Percentiles rank a stretch among this genome's conserved stretches.
Evolutionary conservation across 129 eudicot genomes (phyloP).

Genomic region (Deinandra increscens): DNA sequence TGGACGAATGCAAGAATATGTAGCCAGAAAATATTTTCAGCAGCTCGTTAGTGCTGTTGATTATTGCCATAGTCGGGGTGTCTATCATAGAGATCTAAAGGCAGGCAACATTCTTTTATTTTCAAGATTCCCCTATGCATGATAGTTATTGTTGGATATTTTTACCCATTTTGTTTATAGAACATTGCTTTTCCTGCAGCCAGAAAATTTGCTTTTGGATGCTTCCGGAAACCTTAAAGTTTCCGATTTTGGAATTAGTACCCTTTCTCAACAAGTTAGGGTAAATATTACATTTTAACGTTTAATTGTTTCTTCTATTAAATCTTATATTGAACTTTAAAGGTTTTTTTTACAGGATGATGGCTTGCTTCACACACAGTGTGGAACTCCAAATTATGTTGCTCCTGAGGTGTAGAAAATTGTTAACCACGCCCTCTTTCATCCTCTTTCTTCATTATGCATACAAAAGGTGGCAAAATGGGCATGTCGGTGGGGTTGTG

Average conservation of each 20-base stretch:
- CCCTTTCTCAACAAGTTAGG: conserved; percentile 89
- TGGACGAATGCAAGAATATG: conserved; percentile 94
- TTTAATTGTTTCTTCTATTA: not conserved
- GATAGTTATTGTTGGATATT: not conserved
- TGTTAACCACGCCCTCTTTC: conserved; percentile 12
- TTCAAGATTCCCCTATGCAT: not conserved
- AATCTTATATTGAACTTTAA: not conserved
- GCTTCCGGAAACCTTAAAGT: conserved; percentile 88
- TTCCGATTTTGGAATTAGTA: conserved; percentile 95
- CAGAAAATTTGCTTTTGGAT: conserved; percentile 89
- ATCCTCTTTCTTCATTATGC: conserved; percentile 4
- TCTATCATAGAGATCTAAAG: conserved; percentile 92
- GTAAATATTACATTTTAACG: conserved; percentile 28
- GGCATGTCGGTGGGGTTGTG: not conserved
- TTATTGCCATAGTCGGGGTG: conserved; percentile 98
- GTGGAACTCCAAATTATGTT: conserved; percentile 85
- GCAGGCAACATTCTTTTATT: conserved; percentile 30
- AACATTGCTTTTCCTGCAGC: conserved; percentile 45
- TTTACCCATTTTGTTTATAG: not conserved
- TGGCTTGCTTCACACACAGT: conserved; percentile 81
- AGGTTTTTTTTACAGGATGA: conserved; percentile 50
- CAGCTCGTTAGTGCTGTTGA: conserved; percentile 94
- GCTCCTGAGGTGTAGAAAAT: conserved; percentile 68
- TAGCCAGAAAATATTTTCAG: conserved; percentile 88
- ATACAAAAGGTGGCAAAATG: not conserved